Percentiles rank a stretch among this genome's conserved stretches.
Conservation (phyloP, 345 rosid species). For the Clarkia xantiana region DNA sequence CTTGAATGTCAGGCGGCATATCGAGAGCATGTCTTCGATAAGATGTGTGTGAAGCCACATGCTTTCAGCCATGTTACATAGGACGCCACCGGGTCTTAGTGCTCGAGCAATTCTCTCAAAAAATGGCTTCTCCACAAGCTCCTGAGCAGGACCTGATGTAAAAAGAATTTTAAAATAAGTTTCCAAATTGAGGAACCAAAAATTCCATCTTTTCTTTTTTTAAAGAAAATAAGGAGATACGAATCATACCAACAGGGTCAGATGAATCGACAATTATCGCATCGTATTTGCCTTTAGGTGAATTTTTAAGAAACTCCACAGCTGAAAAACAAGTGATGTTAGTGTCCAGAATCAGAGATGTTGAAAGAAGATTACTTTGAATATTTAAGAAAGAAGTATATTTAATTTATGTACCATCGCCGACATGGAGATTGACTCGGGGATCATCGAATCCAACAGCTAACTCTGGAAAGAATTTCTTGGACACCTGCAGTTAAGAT, state of each 20-base stretch:
- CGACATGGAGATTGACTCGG: conserved; percentile 78
- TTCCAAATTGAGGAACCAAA: not conserved
- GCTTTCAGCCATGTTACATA: conserved; percentile 96
- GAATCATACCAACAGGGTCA: conserved; percentile 73
- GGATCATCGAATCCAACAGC: conserved; percentile 89
- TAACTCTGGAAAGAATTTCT: conserved; percentile 69
- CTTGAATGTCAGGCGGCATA: conserved; percentile 64
- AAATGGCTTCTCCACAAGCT: conserved; percentile 91
- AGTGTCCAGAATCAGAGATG: not conserved
- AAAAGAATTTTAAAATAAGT: not conserved
- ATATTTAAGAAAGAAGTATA: not conserved
- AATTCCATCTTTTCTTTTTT: too few relatives aligned
- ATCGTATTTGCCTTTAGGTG: conserved; percentile 70
- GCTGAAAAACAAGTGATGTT: conserved; percentile 31
- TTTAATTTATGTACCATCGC: conserved; percentile 59
- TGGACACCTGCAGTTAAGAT: conserved; percentile 38
- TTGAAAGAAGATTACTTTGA: not conserved
- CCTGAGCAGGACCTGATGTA: conserved; percentile 71
- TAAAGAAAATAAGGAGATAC: not conserved
- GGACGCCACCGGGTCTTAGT: conserved; percentile 83
- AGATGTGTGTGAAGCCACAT: conserved; percentile 99
- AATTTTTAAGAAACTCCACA: conserved; percentile 51
- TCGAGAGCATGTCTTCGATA: conserved; percentile 63
- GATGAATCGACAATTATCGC: conserved; percentile 93
- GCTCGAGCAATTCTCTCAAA: conserved; percentile 66